phyloP scores from a whole-genome alignment of 2,329 filamentous ascomycete genomes.

The Xylaria digitata region DNA sequence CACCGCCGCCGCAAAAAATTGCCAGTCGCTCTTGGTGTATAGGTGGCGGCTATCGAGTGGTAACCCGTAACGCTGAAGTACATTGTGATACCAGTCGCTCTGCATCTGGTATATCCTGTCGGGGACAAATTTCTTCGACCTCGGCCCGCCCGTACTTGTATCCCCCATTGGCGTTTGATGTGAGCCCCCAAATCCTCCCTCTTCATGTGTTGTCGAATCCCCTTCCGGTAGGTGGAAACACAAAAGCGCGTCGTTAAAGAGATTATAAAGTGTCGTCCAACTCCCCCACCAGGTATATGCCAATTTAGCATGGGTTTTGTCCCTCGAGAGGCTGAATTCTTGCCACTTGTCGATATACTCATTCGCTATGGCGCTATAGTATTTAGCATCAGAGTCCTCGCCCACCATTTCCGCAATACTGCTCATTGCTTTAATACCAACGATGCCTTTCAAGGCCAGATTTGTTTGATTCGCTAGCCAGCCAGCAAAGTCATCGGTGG shows the following conservation, averaged over 20 bases:
- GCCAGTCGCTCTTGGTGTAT: conserved; percentile 92
- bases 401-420: conserved; percentile 71
- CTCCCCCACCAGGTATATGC: conserved; percentile 85
- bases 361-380: conserved; percentile 72
- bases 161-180: conserved; percentile 38
- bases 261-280: conserved; percentile 84
- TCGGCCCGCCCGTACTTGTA: conserved; percentile 35
- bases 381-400: conserved; percentile 66
- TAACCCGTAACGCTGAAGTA: conserved; percentile 83
- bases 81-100: conserved; percentile 81
- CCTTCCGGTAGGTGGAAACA: conserved; percentile 74
- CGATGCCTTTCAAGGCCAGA: conserved; percentile 79
- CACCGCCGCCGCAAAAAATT: conserved; percentile 87
- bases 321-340: conserved; percentile 74
- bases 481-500: conserved; percentile 82
- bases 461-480: conserved; percentile 81
- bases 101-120: conserved; percentile 81
- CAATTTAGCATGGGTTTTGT: conserved; percentile 78
- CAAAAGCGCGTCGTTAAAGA: conserved; percentile 79
- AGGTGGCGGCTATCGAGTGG: conserved; percentile 85
- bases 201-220: conserved; percentile 35
- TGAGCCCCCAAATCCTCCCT: conserved; percentile 44
- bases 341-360: conserved; percentile 79
- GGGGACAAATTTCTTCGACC: conserved; percentile 70
- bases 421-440: conserved; percentile 82